These are phyloP conservation scores for Aspergillus sclerotioniger DNA, from an alignment of 495 filamentous ascomycete genomes.

Conservation along the genomic window DNA sequence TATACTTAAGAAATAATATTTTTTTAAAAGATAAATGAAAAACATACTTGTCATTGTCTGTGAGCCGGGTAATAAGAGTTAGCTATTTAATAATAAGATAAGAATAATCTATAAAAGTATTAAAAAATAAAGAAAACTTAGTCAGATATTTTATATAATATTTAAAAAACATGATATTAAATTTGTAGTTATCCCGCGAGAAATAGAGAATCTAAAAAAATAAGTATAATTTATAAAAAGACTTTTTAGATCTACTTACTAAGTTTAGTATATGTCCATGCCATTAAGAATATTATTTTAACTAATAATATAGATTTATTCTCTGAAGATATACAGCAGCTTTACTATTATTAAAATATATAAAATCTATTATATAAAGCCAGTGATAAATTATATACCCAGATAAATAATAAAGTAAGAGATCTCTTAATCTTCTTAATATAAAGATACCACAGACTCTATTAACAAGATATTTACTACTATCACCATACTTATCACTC, in stretches of 20 bases:
- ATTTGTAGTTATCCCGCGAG: neutral
- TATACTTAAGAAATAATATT: neutral
- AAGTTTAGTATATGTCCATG: neutral
- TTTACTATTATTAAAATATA: too few relatives aligned
- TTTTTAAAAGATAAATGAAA: neutral
- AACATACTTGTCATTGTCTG: neutral
- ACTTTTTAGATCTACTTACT: neutral
- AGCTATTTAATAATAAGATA: neutral
- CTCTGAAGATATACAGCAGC: too few relatives aligned
- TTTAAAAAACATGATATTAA: neutral
- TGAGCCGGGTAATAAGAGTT: neutral
- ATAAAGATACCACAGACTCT: too few relatives aligned
- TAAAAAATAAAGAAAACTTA: neutral
- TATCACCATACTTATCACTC: too few relatives aligned
- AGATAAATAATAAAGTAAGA: too few relatives aligned
- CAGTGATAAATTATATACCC: neutral
- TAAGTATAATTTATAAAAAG: conserved; percentile 3
- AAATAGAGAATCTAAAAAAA: neutral
- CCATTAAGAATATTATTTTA: too few relatives aligned
- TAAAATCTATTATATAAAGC: neutral
- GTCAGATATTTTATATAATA: neutral
- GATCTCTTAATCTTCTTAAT: too few relatives aligned
- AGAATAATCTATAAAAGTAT: neutral
- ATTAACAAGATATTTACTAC: too few relatives aligned
- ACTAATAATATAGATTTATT: too few relatives aligned